Conservation (phyloP, 2,329 filamentous ascomycete species). For the Neocatenulostroma microsporum region DNA sequence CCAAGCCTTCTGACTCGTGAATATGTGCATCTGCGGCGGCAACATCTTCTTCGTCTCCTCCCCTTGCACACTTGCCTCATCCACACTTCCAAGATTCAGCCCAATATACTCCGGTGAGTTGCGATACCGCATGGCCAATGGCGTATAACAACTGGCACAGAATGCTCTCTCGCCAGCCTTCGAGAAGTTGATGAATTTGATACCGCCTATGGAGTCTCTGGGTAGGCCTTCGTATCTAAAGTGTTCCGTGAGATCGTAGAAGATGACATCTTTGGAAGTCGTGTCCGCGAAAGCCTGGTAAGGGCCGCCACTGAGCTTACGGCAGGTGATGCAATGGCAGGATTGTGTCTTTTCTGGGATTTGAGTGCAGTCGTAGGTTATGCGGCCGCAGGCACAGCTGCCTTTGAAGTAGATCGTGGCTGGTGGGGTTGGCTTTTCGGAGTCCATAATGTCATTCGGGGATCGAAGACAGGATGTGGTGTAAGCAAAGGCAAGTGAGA, state of each 20-base stretch:
- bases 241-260: constrained; percentile 15
- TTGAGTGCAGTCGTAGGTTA: constrained; percentile 17
- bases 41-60: constrained; percentile 13
- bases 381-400: constrained; percentile 18
- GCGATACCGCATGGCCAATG: constrained; percentile 19
- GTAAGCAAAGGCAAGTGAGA: too few relatives aligned
- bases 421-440: too few relatives aligned
- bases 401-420: constrained; percentile 18
- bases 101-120: constrained; percentile 8
- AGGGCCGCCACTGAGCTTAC: constrained; percentile 18
- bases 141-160: constrained; percentile 16
- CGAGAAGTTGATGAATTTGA: constrained; percentile 12
- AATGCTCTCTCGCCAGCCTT: constrained; percentile 14
- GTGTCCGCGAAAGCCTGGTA: constrained; percentile 18
- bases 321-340: constrained; percentile 20
- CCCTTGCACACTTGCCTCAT: constrained; percentile 14
- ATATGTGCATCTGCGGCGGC: constrained; percentile 13
- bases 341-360: constrained; percentile 8
- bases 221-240: constrained; percentile 18
- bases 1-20: constrained; percentile 16
- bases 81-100: constrained; percentile 13
- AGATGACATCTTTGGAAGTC: constrained; percentile 8
- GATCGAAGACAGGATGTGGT: too few relatives aligned
- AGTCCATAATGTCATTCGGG: too few relatives aligned
- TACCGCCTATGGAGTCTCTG: constrained; percentile 12